Evolutionary conservation across 176 grass and related monocot species (phyloP), one percentile per base, ranked within the genome.

Genomic region (Carex littledalei): DNA sequence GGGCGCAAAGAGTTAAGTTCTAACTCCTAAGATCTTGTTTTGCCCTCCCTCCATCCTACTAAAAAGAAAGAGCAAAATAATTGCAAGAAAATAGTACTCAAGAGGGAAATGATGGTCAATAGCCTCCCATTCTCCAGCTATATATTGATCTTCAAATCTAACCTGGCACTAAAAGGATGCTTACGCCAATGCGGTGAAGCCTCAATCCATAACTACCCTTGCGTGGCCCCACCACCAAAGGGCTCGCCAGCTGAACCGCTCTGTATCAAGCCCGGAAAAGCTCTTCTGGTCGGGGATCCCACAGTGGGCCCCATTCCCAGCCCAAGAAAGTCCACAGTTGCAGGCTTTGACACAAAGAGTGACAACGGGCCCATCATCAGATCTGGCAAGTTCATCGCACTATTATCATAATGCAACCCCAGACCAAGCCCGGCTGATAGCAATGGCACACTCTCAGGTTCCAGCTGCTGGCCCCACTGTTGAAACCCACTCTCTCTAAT

Each of bases 271-370:
- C 91, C 84, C 1, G 94, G 67, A 29, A 94, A 56, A 5, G 0
- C 37, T 39, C 87, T 89, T 20, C 92, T 73, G 16, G 81, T 88
- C 1, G 82, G 76, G 0, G 88, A 41, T 10, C 87, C 90, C 1
- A 86, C 91, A 3, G 88, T 82, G 2, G 84, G 91, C 69, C 91
- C 92, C 91, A 99, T 94, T 5, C 91, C 93, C 1, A 99, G 88
- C 0, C 93, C 96, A 50, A 95, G 81, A 76, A 99, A 95, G 32
- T 99, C 96, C 47, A 99, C 79, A 0, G 96, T 99, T 0, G 96
- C 93, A 3, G 96, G 96, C 77, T 99, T 99, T 5, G 84, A 81
- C 2, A 77, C 84, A 76, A 94, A 95, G 66, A 99, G 63, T 0
- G 89, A 67, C 0, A 91, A 88, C 16, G 86, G 87, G 0, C 90